Evolutionary conservation across 2,329 filamentous ascomycete genomes (phyloP).

Genomic region (Leptographium galeiforme): DNA sequence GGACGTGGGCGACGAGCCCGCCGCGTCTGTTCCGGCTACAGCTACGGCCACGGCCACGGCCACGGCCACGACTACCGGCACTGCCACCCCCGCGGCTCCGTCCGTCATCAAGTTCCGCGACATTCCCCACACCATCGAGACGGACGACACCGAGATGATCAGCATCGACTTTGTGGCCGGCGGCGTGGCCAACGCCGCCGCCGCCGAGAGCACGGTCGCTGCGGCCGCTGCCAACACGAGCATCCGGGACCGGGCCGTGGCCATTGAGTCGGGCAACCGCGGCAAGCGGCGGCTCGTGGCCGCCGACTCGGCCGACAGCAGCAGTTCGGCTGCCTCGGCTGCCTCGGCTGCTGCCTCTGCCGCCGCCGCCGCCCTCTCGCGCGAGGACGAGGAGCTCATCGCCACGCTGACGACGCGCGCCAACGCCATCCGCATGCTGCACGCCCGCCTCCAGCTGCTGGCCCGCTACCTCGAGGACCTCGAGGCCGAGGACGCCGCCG

Average conservation of each 20-base stretch:
- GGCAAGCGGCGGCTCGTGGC: slow-evolving; percentile 29
- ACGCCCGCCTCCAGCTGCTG: slow-evolving; percentile 60
- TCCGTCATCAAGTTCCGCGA: slow-evolving; percentile 65
- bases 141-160: slow-evolving; percentile 95
- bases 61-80: slow-evolving; percentile 14
- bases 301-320: slow-evolving; percentile 8
- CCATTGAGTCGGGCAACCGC: slow-evolving; percentile 11
- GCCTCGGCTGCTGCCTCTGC: neutral
- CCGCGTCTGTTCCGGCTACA: neutral
- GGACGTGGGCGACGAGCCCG: slow-evolving; percentile 24
- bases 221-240: slow-evolving; percentile 26
- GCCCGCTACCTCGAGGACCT: slow-evolving; percentile 63
- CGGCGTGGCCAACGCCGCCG: slow-evolving; percentile 66
- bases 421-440: slow-evolving; percentile 89
- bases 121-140: slow-evolving; percentile 78
- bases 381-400: slow-evolving; percentile 48
- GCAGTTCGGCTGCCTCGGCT: too few relatives aligned
- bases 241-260: slow-evolving; percentile 10
- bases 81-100: slow-evolving; percentile 25
- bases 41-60: slow-evolving; percentile 17
- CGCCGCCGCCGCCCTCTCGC: slow-evolving; percentile 34
- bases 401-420: slow-evolving; percentile 67
- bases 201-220: slow-evolving; percentile 23
- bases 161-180: slow-evolving; percentile 85
- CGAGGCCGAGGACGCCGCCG: slow-evolving; percentile 20